Percentiles rank a stretch among this genome's conserved stretches.
Conservation (phyloP, 208 protist species). For the Phytomonas sp. region DNA sequence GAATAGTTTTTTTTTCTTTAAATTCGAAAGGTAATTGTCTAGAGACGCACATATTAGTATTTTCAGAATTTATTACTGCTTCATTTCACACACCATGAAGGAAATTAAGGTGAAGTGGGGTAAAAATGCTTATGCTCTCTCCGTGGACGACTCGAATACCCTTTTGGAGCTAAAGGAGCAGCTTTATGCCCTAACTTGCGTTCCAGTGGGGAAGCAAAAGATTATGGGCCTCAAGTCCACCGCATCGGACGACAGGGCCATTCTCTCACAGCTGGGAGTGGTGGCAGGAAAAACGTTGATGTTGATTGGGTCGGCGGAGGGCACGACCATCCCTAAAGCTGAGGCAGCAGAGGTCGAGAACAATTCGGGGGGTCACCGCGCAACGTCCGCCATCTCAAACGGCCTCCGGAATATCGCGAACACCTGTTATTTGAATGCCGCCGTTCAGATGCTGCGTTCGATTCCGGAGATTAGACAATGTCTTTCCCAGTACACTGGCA, state of each 20-base stretch:
- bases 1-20: not conserved
- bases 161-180: constrained; percentile 38
- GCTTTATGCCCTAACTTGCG: constrained; percentile 37
- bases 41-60: constrained; percentile 2
- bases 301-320: constrained; percentile 65
- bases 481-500: constrained; percentile 20
- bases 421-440: constrained; percentile 88
- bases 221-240: constrained; percentile 58
- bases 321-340: constrained; percentile 19
- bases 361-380: constrained; percentile 12
- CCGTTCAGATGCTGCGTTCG: constrained; percentile 73
- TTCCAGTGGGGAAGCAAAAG: constrained; percentile 82
- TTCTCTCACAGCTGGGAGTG: constrained; percentile 31
- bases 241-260: constrained; percentile 21
- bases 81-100: constrained; percentile 15
- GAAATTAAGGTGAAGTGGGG: constrained; percentile 71
- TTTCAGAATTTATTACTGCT: not conserved
- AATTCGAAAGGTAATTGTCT: not conserved
- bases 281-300: constrained; percentile 56
- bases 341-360: constrained; percentile 13
- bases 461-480: constrained; percentile 57
- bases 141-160: constrained; percentile 11
- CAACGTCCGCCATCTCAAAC: constrained; percentile 17
- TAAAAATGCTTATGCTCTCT: constrained; percentile 26
- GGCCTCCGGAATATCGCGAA: constrained; percentile 77